Base-by-base conservation (phyloP, 1,284 basidiomycete genomes). In the Ustilago crameri region DNA sequence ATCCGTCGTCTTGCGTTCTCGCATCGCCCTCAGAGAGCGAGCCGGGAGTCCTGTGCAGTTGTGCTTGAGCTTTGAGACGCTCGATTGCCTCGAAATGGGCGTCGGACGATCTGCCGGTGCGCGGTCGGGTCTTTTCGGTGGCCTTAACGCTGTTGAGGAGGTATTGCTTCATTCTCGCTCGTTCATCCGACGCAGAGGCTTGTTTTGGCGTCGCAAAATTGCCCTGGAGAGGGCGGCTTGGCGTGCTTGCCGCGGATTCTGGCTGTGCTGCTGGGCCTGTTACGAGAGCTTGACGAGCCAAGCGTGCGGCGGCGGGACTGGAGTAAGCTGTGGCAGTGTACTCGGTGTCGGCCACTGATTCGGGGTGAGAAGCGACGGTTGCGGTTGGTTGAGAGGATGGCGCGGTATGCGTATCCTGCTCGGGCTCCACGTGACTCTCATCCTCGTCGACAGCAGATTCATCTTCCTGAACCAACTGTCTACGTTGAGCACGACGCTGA, bases 121-220 rank as follows among this genome's bases (percentile, higher is more conserved):
- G 55, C 4, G 46, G 18, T 2, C 50, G 49, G 7, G 54, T 47
- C 22, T 50, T 63, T 14, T 57, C 65, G 10, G 70, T 68, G 1
- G 70, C 70, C 34, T 54, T 64, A 38, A 73, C 70, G 51, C 70
- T 73, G 54, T 73, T 73, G 54, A 73, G 70, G n/a, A 73, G 65
- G 14, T 73, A 73, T 23, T 68, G 65, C 50, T 73, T 73, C 70
- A 73, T 73, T 20, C 54, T 46, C 1, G 66, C 61, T 23, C 61
- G 70, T 27, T 73, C 65, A 14, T 56, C 64, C 0, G 64, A 60
- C 14, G 48, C 46, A 2, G 53, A 30, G 0, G 40, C 54, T 15
- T 64, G 54, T 34, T 46, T 71, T n/a, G 68, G 68, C 8, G 68
- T 71, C 3, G 53, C 57, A 7, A 54, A 53, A 12, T 45, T n/a